Evolutionary conservation across 352 stramenopile genomes (phyloP).

Genomic region (Globisporangium cederbergense): DNA sequence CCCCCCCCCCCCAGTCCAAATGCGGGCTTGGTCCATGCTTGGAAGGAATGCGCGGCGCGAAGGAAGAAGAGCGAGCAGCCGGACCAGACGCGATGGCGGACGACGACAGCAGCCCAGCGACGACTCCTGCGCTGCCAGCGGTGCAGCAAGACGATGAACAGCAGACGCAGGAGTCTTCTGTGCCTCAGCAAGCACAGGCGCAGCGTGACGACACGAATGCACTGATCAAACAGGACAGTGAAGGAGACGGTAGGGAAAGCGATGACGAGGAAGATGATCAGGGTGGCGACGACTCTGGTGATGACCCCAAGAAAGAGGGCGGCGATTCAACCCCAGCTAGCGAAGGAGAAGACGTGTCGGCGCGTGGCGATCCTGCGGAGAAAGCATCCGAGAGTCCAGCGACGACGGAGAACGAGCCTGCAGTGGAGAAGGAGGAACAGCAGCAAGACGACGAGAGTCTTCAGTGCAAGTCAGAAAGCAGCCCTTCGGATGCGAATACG

Average conservation of each 20-base stretch:
- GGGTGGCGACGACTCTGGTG: neutral
- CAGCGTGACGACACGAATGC: neutral
- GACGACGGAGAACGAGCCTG: neutral
- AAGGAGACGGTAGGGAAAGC: neutral
- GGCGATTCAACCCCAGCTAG: neutral
- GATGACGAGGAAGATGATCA: neutral
- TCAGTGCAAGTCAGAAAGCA: neutral
- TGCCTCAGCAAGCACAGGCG: neutral
- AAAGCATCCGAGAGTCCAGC: neutral
- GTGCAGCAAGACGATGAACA: slow-evolving; percentile 1
- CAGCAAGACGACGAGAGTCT: neutral
- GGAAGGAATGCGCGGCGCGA: neutral
- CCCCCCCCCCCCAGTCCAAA: no score
- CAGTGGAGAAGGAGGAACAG: neutral
- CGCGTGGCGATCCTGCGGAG: neutral
- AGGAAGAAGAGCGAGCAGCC: slow-evolving; percentile 1
- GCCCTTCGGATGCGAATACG: neutral
- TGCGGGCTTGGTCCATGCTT: no score
- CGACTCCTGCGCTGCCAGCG: neutral
- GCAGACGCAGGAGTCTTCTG: neutral
- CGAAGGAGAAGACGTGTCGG: neutral
- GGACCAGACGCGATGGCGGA: slow-evolving; percentile 4
- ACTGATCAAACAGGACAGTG: neutral
- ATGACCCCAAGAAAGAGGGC: neutral
- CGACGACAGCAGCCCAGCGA: neutral